Evolutionary conservation across 2,329 filamentous ascomycete genomes (phyloP), one percentile per base, ranked within the genome.

Genomic region (Botrytis fragariae): DNA sequence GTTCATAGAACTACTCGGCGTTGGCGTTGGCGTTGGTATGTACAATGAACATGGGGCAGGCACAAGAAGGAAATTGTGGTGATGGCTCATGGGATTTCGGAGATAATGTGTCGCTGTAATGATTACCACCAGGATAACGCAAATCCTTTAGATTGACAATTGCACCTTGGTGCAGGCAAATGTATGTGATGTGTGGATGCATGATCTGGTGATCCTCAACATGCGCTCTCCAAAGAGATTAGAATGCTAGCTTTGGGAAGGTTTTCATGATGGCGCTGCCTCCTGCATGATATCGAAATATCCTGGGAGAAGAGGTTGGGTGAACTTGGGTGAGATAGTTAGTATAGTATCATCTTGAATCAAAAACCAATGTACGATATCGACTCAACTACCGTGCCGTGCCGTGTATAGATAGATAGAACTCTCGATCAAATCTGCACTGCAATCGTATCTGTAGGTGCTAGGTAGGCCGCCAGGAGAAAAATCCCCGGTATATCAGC

Each of bases 71-170:
- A 48, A 67, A 67, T 54, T 54, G 64, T 65, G 63, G 64, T 54
- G 64, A 37, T 54, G 45, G 64, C 65, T 29, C 35, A 32, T 57
- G 48, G 37, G 10, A 10, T 32, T 39, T 69, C 48, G 35, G 65
- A 42, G 39, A 69, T 32, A 35, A 37, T 32, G 25, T 32, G 48
- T 35, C 54, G 65, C n/a, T 42, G 51, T 16, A 57, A 44, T 69
- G 65, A 69, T 69, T 37, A 42, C 48, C 65, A 51, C 65, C 54
- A 44, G 65, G 65, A 69, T 69, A 69, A 9, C 10, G 65, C 35
- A 57, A 42, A 69, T 69, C 65, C 35, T 32, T 44, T 57, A 32
- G 51, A 57, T 57, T 69, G 48, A 54, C 25, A 68, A 48, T 39
- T 22, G 64, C 45, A 68, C 51, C 45, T n/a, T 54, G 37, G 45